phyloP scores from a whole-genome alignment of 23 red algal species.

The Gracilaria vermiculophylla region DNA sequence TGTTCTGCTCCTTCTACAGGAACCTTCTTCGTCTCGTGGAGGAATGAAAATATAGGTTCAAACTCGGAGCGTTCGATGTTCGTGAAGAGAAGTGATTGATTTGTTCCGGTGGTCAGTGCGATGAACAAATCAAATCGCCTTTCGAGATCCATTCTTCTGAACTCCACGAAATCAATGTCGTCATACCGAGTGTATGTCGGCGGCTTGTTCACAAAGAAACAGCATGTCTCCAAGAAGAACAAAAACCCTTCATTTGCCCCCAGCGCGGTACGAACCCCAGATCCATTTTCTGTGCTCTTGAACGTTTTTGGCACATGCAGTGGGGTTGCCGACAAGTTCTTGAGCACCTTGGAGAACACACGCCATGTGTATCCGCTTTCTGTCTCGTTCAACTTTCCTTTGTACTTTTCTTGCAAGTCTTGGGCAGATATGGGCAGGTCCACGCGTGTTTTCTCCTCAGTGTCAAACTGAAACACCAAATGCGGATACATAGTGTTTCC shows the following conservation, averaged over 20 bases:
- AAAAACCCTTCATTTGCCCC: conserved; percentile 97
- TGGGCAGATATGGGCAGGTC: conserved; percentile 75
- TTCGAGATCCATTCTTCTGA: conserved; percentile 93
- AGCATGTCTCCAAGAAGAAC: conserved; percentile 94
- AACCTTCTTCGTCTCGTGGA: conserved; percentile 81
- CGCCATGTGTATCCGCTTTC: conserved; percentile 85
- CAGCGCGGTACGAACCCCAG: conserved; percentile 90
- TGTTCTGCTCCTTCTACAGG: conserved; percentile 76
- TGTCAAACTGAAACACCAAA: conserved; percentile 93
- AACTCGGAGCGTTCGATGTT: conserved; percentile 98
- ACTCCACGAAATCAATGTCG: conserved; percentile 94
- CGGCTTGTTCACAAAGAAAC: conserved; percentile 99
- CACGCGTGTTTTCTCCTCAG: conserved; percentile 76
- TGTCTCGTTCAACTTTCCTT: conserved; percentile 71
- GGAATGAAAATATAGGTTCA: conserved; percentile 81
- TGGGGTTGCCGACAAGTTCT: conserved; percentile 79
- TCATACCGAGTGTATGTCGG: conserved; percentile 97
- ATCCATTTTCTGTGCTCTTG: conserved; percentile 57
- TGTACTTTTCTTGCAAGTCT: conserved; percentile 84
- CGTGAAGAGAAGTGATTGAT: conserved; percentile 67
- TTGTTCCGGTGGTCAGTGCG: conserved; percentile 53
- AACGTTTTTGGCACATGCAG: conserved; percentile 93
- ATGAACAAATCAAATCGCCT: conserved; percentile 94
- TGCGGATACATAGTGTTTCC: conserved; percentile 99
- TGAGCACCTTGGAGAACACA: conserved; percentile 92